Evolutionary conservation across 306 rosid species (phyloP), one percentile per base, ranked within the genome.

Genomic region (Inga laurina): DNA sequence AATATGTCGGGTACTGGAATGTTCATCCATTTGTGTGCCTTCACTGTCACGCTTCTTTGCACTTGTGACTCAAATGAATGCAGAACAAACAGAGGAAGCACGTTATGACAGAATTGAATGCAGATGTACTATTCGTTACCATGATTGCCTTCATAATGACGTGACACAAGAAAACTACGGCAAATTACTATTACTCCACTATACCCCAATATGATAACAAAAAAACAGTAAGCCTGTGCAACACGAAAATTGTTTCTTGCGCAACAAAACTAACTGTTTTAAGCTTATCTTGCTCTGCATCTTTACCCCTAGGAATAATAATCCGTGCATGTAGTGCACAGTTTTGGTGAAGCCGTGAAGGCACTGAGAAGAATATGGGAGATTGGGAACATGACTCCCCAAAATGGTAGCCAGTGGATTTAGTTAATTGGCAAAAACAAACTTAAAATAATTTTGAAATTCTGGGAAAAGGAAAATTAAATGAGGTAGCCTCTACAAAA

Each of bases 401-500:
- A 64, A 64, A 13, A 64, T 12, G 41, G 39, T 64, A 64, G 4
- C 34, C 69, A 64, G 19, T 4, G 41, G 39, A 64, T 64, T 64
- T 22, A 61, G 16, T 61, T 24, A 61, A 11, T 22, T 10, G 24
- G 16, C 67, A 10, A 22, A 59, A n/a, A 57, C 65, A n/a, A 57
- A 57, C 24, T 46, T 11, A 1, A 10, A n/a, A 57, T 57, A 8
- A 21, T 21, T 57, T 8, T 57, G 24, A 57, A 10, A 57, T 57
- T 57, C 65, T n/a, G 65, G 22, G 65, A 8, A 8, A 9, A 57
- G 30, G 30, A n/a, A 8, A n/a, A 57, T 52, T 7, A 57, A n/a
- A 27, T 0, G 14, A 75, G 34, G 51, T 27, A 79, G 79, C 45
- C 73, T 64, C 73, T 67, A 73, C 59, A 81, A 67, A 77, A 67